Conservation (phyloP, 371 early-diverging fungal genomes). For the Capillidium heterosporum region DNA sequence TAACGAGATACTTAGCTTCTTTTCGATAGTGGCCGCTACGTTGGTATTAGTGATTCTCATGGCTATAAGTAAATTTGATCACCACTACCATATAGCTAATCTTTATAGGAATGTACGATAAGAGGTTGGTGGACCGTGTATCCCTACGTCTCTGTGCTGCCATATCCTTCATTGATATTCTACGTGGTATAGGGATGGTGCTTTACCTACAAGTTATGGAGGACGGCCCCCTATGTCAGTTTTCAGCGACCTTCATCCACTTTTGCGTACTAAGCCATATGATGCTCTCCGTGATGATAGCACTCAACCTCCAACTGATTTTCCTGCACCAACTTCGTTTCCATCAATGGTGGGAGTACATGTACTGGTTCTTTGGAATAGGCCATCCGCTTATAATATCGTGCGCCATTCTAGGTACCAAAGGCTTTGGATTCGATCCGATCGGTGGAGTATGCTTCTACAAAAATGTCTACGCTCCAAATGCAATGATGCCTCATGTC, state of each 20-base stretch:
- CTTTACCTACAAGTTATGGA: neutral
- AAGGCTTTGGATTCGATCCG: neutral
- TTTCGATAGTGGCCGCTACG: too few species aligned
- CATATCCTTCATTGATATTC: neutral
- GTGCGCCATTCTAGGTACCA: neutral
- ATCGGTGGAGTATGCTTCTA: neutral
- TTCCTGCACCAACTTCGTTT: neutral
- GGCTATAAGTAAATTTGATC: too few species aligned
- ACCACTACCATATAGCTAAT: too few species aligned
- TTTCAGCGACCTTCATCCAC: neutral
- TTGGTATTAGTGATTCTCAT: too few species aligned
- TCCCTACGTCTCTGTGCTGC: neutral
- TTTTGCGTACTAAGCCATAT: neutral
- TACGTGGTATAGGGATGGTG: neutral
- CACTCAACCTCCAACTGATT: neutral
- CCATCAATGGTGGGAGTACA: neutral
- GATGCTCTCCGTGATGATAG: neutral
- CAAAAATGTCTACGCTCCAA: neutral
- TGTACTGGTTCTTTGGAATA: neutral
- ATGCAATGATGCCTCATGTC: neutral
- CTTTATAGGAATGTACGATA: neutral
- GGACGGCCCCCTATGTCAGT: neutral
- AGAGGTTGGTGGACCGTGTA: neutral
- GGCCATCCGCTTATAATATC: neutral
- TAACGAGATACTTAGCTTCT: too few species aligned